phyloP scores from a whole-genome alignment of 2,329 filamentous ascomycete species.

The Parasarocladium wereldwijsianum region DNA sequence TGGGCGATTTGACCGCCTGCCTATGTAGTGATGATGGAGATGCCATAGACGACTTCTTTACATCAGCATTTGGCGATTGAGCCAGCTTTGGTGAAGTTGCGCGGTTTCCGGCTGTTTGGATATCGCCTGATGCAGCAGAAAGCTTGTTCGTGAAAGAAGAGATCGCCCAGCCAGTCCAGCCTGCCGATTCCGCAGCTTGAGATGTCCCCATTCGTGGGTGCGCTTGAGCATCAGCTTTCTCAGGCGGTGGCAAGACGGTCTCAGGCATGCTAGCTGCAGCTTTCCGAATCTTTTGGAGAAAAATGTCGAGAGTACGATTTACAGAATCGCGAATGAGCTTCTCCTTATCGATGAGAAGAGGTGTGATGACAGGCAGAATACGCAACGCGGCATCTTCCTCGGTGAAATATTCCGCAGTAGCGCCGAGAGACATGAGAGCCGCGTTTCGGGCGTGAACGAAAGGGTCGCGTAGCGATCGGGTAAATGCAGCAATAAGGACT shows the following conservation, averaged over 20 bases:
- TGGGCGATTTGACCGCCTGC: slow-evolving; percentile 41
- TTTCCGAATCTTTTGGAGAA: slow-evolving; percentile 70
- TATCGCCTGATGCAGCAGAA: slow-evolving; percentile 71
- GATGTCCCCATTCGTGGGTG: slow-evolving; percentile 69
- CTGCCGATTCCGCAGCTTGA: slow-evolving; percentile 31
- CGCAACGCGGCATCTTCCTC: slow-evolving; percentile 82
- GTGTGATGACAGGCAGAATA: slow-evolving; percentile 72
- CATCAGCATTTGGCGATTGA: slow-evolving; percentile 23
- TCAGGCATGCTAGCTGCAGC: slow-evolving; percentile 67
- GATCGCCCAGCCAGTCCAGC: slow-evolving; percentile 94
- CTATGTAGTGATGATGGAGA: slow-evolving; percentile 46
- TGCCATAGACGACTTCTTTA: slow-evolving; percentile 23
- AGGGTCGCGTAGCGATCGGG: slow-evolving; percentile 75
- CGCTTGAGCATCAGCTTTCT: slow-evolving; percentile 26
- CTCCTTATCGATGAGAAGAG: slow-evolving; percentile 83
- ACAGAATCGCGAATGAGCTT: slow-evolving; percentile 89
- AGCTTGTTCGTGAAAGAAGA: slow-evolving; percentile 97
- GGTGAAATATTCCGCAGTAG: slow-evolving; percentile 71
- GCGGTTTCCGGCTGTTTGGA: slow-evolving; percentile 42
- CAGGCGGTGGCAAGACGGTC: slow-evolving; percentile 53
- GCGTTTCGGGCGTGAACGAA: slow-evolving; percentile 92
- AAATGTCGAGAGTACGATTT: slow-evolving; percentile 75
- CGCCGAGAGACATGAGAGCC: slow-evolving; percentile 69
- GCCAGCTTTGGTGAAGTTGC: slow-evolving; percentile 25
- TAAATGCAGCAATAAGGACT: slow-evolving; percentile 85